Base-by-base conservation (phyloP, 2,329 filamentous ascomycete genomes). In the Sphaerostilbella broomeana region DNA sequence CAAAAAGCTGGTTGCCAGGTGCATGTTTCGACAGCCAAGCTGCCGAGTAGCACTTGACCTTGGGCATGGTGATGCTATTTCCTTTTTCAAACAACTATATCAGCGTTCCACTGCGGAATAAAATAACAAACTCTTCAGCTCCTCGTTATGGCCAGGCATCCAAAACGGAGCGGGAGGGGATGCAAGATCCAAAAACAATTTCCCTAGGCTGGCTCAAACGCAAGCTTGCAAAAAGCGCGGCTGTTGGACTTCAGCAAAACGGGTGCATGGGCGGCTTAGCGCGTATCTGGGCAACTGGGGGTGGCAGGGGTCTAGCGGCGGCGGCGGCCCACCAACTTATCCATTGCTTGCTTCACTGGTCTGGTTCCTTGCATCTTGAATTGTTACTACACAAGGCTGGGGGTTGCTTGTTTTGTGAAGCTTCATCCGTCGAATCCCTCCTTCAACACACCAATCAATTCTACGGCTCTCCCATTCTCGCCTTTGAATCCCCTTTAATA, bases 21-120 rank as follows among this genome's bases (percentile, higher is more conserved):
- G 80, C 80, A 35, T 84, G 82, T 54, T 81, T 77, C 47, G 81
- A 80, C 41, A 98, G 81, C 87, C 89, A 98, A 51, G 80, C 70
- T 40, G 90, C 88, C 55, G 86, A 89, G 63, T 88, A 90, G 60
- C 79, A 80, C 58, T 85, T 81, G 56, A 95, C 79, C 63, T 84
- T 88, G 25, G 87, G 86, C 90, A 95, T 95, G 43, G 57, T 64
- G 50, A 13, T 9, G 8, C 31, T 17, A n/a, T 34, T 24, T 34
- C 15, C 19, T 5, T 5, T 10, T 18, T 30, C 12, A 33, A 12
- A 12, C 28, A 10, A 6, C 22, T 17, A n/a, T 8, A 25, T 8
- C 7, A 25, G n/a, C n/a, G n/a, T n/a, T n/a, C n/a, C n/a, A n/a
- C n/a, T n/a, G n/a, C n/a, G n/a, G n/a, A n/a, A n/a, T n/a, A n/a